A percentile compares a stretch with the other conserved stretches of the same genome.
These are phyloP conservation scores for Papilionanthe hybrid DNA, from an alignment of 116 monocot species.

Conservation along the genomic window DNA sequence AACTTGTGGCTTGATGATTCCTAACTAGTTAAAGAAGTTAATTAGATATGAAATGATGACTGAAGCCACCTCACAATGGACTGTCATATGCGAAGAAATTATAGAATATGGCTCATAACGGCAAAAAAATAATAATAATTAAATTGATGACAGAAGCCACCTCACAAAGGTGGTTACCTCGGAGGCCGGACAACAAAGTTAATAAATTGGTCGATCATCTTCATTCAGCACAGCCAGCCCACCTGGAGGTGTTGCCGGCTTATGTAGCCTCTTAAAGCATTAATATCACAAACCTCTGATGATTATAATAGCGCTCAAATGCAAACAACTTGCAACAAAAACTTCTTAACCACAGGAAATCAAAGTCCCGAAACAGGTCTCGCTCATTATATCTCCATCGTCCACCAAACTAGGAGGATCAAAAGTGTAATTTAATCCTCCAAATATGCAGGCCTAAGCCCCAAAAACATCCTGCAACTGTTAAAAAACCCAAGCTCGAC, in stretches of 20 bases:
- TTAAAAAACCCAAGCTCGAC: neutral
- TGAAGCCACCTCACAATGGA: neutral
- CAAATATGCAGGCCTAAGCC: neutral
- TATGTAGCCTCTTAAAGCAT: conserved; percentile 24
- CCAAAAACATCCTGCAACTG: neutral
- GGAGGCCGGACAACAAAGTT: conserved; percentile 98
- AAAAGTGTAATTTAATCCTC: neutral
- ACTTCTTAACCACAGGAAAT: neutral
- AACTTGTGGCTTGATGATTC: neutral
- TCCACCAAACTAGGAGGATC: neutral
- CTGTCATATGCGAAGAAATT: neutral
- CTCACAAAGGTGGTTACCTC: conserved; percentile 31
- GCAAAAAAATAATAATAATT: neutral
- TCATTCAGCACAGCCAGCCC: conserved; percentile 28
- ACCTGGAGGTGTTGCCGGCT: conserved; percentile 9
- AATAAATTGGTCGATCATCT: conserved; percentile 96
- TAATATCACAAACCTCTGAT: conserved; percentile 6
- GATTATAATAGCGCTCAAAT: neutral
- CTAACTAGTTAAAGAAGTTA: neutral
- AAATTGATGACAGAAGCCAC: neutral
- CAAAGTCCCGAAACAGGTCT: neutral
- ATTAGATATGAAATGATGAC: neutral
- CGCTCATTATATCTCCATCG: neutral
- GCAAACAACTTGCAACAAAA: neutral
- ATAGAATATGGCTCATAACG: neutral